These are phyloP conservation scores for Fomitopsis palustris DNA, from an alignment of 1,284 basidiomycete species.

Conservation along the genomic window DNA sequence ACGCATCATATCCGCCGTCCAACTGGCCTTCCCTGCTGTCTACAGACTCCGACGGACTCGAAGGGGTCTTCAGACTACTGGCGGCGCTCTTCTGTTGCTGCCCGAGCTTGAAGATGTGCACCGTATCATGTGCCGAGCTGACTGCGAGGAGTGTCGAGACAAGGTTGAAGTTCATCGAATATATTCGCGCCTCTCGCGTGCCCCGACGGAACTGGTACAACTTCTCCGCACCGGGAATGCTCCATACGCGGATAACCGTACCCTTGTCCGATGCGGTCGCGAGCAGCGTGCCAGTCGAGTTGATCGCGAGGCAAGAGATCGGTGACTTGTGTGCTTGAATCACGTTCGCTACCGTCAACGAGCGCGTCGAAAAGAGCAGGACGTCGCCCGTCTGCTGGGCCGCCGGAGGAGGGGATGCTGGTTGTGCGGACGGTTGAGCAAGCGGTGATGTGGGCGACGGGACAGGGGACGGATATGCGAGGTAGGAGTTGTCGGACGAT, in stretches of 20 bases:
- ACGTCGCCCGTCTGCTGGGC: conserved; percentile 77
- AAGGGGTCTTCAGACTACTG: conserved; percentile 24
- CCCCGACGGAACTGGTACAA: conserved; percentile 94
- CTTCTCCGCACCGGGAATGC: conserved; percentile 88
- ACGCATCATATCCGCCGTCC: conserved; percentile 76
- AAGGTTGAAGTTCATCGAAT: conserved; percentile 90
- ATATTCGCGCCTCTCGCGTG: conserved; percentile 83
- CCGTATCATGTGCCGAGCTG: conserved; percentile 90
- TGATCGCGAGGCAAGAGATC: conserved; percentile 85
- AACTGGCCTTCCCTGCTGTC: conserved; percentile 58
- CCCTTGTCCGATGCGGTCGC: conserved; percentile 96
- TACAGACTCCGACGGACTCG: conserved; percentile 61
- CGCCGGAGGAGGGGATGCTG: conserved; percentile 32
- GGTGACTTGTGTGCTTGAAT: conserved; percentile 97
- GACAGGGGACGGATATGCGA: conserved; percentile 94
- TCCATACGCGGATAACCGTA: conserved; percentile 95
- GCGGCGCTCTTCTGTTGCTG: conserved; percentile 25
- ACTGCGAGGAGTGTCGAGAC: conserved; percentile 85
- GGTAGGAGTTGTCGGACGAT: conserved; percentile 92
- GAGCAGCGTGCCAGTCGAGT: conserved; percentile 85
- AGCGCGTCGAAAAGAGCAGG: conserved; percentile 89
- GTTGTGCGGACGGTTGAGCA: conserved; percentile 39
- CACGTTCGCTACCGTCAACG: conserved; percentile 89
- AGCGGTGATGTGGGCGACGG: conserved; percentile 74
- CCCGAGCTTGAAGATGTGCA: conserved; percentile 93